Base-by-base conservation (phyloP, 805 yeast species). In the Schizosaccharomyces lindneri region DNA sequence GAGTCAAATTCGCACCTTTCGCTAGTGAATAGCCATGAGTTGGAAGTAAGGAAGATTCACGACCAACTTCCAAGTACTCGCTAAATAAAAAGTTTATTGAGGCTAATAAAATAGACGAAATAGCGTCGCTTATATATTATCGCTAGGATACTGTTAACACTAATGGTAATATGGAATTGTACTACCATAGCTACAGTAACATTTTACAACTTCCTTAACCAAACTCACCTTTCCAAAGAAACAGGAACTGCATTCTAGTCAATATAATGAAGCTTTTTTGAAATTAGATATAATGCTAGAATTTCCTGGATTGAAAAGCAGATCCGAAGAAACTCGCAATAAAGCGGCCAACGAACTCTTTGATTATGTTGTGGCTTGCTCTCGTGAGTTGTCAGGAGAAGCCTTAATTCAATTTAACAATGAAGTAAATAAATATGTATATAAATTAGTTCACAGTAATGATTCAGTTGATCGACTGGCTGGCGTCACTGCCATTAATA, bases 361-460 rank as follows among this genome's bases (percentile, higher is more conserved):
- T 59, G 79, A 78, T 43, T 83, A 86, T 65, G 76, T 90, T 62
- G 79, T 81, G 5, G 76, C 85, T 0, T 78, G 85, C 13, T 84
- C 93, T 1, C 79, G 95, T 60, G 97, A 89, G 67, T 76, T 83
- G 24, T 81, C 93, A 0, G 76, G 85, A 1, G 96, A 88, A 69
- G 90, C 85, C 67, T 81, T 87, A 66, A 80, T 85, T 64, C 73
- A 88, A 46, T 86, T 85, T 71, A 86, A 84, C 70, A 87, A 85
- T 69, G 89, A 84, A 63, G 83, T 90, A 64, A 88, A 90, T 73
- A 85, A 86, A 67, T 81, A 84, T 64, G 85, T 93, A 21, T 88
- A 87, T 70, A 95, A 86, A 68, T 76, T 88, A 61, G 81, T 87
- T 60, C 87, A 87, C 66, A 81, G 89, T 4, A 76, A 81, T 7